A percentile compares a stretch with the other conserved stretches of the same genome.
phyloP scores from a whole-genome alignment of 2,329 filamentous ascomycete species.

The Colletotrichum sp. region DNA sequence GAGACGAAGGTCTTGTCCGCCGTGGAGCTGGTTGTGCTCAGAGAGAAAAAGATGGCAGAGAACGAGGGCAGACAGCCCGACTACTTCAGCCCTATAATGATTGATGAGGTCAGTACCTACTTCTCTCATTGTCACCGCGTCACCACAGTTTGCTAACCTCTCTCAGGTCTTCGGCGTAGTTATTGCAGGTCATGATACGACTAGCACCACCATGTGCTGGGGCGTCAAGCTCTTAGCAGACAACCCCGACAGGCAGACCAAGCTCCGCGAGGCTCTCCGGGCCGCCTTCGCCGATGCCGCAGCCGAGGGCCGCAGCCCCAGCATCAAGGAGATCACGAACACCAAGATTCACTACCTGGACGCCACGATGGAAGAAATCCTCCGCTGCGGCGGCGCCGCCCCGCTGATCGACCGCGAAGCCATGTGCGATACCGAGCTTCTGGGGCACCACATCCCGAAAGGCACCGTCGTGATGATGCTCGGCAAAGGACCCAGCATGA shows the following conservation, averaged over 20 bases:
- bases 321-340: conserved; percentile 30
- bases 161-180: conserved; percentile 29
- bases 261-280: not conserved
- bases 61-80: conserved; percentile 14
- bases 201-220: conserved; percentile 30
- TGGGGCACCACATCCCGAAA: conserved; percentile 36
- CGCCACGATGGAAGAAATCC: conserved; percentile 38
- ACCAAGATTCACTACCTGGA: conserved; percentile 37
- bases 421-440: conserved; percentile 33
- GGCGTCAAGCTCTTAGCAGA: conserved; percentile 25
- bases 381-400: conserved; percentile 33
- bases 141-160: not conserved
- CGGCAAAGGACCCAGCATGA: conserved; percentile 29
- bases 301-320: conserved; percentile 28
- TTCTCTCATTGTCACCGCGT: no score
- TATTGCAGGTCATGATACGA: conserved; percentile 33
- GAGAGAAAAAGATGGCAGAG: conserved; percentile 15
- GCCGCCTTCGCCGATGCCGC: conserved; percentile 17
- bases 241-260: not conserved
- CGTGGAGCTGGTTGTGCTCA: conserved; percentile 14
- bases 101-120: conserved; percentile 1
- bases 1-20: conserved; percentile 11
- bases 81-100: conserved; percentile 3
- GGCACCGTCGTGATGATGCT: conserved; percentile 35
- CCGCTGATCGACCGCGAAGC: conserved; percentile 33